Conservation (phyloP, 768 basidiomycete species). For the Imleria badia region DNA sequence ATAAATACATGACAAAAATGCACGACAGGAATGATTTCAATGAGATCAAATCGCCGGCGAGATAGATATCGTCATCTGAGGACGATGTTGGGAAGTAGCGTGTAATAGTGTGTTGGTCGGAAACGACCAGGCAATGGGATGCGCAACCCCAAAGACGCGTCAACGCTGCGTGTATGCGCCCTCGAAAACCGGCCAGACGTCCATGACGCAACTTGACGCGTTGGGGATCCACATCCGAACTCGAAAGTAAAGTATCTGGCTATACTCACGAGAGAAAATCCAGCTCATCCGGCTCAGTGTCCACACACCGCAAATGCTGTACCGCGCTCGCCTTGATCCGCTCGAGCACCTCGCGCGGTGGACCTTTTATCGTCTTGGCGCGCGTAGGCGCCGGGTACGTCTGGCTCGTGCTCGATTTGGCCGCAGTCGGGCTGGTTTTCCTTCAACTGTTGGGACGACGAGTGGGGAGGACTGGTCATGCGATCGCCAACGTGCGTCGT, state of each 20-base stretch:
- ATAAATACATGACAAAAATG: background rate
- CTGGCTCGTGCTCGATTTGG: background rate
- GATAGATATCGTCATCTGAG: background rate
- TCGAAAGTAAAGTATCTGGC: too few relatives aligned
- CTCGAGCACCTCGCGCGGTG: slow-evolving; percentile 39
- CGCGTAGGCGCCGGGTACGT: background rate
- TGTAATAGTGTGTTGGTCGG: background rate
- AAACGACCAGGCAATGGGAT: background rate
- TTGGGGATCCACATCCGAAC: too few relatives aligned
- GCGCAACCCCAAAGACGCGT: background rate
- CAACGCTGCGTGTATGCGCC: background rate
- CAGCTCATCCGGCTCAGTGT: slow-evolving; percentile 45
- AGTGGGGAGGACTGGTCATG: slow-evolving; percentile 4
- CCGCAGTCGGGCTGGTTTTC: slow-evolving; percentile 27
- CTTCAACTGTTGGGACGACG: slow-evolving; percentile 34
- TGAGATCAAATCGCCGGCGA: background rate
- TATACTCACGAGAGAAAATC: slow-evolving; percentile 43
- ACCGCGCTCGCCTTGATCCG: slow-evolving; percentile 35
- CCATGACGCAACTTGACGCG: background rate
- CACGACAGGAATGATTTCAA: background rate
- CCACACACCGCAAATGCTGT: slow-evolving; percentile 14
- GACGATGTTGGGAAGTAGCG: background rate
- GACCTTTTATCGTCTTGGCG: slow-evolving; percentile 32
- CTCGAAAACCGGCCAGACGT: background rate
- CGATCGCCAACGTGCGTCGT: background rate